Conservation (phyloP, 805 yeast genomes). For the Suhomyces vadensis region DNA sequence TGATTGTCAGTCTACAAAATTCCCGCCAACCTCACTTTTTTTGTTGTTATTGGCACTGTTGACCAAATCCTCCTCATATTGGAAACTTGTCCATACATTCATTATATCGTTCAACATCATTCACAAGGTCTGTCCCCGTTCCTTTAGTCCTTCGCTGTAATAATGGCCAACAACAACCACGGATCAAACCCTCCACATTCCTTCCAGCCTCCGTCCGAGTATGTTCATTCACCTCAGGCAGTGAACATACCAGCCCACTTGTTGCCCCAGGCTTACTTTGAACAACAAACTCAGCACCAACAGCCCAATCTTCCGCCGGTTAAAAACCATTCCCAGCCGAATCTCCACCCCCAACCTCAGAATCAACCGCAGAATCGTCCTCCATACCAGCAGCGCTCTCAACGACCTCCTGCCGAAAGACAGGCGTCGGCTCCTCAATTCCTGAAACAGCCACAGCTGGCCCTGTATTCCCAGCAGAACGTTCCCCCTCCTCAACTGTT, state of each 20-base stretch:
- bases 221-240: slow-evolving; percentile 6
- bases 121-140: not conserved
- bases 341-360: slow-evolving; percentile 12
- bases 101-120: not conserved
- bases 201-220: not conserved
- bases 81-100: not conserved
- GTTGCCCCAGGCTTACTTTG: slow-evolving; percentile 16
- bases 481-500: not conserved
- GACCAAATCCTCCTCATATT: not conserved
- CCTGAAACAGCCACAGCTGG: slow-evolving; percentile 11
- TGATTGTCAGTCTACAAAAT: no score
- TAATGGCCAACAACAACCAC: not conserved
- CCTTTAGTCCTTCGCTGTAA: not conserved
- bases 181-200: not conserved
- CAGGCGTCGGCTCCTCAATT: slow-evolving; percentile 6
- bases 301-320: slow-evolving; percentile 1
- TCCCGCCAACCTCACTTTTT: not conserved
- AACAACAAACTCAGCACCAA: slow-evolving; percentile 3
- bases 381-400: slow-evolving; percentile 8
- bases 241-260: slow-evolving; percentile 19
- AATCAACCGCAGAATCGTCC: slow-evolving; percentile 4
- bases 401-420: slow-evolving; percentile 6
- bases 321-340: slow-evolving; percentile 11
- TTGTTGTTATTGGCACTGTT: not conserved
- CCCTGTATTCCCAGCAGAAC: slow-evolving; percentile 1